Conservation (phyloP, 2,329 filamentous ascomycete species). For the Fusarium praegraminearum region DNA sequence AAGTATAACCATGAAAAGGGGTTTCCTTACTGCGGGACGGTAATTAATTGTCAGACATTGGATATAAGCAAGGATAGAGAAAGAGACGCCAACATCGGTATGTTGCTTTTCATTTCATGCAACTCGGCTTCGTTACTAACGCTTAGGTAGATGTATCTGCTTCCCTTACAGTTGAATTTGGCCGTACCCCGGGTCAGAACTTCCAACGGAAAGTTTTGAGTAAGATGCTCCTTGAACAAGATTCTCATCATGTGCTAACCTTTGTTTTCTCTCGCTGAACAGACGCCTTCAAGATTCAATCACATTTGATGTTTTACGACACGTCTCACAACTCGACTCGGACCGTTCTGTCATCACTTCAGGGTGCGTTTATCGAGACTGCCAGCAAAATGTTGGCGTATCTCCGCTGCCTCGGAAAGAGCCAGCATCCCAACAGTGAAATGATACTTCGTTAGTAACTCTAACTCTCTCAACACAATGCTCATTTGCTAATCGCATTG, state of each 20-base stretch:
- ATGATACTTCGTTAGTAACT: conserved; percentile 72
- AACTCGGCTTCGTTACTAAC: neutral
- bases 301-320: conserved; percentile 86
- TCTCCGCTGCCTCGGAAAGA: conserved; percentile 66
- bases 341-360: conserved; percentile 80
- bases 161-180: conserved; percentile 82
- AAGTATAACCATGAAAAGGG: conserved; percentile 54
- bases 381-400: conserved; percentile 80
- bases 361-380: conserved; percentile 79
- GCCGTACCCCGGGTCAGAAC: conserved; percentile 76
- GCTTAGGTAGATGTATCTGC: conserved; percentile 64
- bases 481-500: conserved; percentile 1
- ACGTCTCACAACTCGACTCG: conserved; percentile 77
- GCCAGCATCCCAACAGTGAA: conserved; percentile 66
- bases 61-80: conserved; percentile 78
- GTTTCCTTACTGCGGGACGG: conserved; percentile 92
- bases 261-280: neutral
- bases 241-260: conserved; percentile 1
- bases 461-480: too few relatives aligned
- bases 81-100: conserved; percentile 63
- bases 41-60: conserved; percentile 80
- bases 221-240: conserved; percentile 52
- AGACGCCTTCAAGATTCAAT: conserved; percentile 84
- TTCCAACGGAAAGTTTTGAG: conserved; percentile 85
- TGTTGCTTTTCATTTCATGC: conserved; percentile 41